These are phyloP conservation scores for Paramarasmius palmivorus DNA, from an alignment of 1,284 basidiomycete species.

Conservation along the genomic window DNA sequence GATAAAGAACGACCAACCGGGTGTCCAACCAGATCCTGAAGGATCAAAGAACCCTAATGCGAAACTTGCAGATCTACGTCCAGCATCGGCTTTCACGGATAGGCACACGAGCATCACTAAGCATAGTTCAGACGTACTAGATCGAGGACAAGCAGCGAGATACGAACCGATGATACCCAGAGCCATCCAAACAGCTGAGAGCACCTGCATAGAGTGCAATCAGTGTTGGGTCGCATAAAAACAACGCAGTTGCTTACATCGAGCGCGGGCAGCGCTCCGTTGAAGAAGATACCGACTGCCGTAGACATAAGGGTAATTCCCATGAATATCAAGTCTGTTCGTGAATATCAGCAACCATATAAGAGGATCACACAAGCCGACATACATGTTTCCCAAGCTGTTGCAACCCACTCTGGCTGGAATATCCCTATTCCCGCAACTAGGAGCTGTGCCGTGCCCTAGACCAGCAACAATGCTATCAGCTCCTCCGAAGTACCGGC, in stretches of 20 bases:
- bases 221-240: neutral
- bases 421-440: conserved; percentile 52
- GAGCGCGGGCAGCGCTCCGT: conserved; percentile 45
- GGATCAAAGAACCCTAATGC: conserved; percentile 50
- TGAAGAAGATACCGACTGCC: conserved; percentile 48
- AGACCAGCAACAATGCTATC: neutral
- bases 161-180: conserved; percentile 48
- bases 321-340: conserved; percentile 51
- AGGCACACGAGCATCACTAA: conserved; percentile 45
- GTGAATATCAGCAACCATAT: conserved; percentile 1
- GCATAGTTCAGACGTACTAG: neutral
- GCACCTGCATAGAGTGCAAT: conserved; percentile 32
- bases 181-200: conserved; percentile 54
- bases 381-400: conserved; percentile 54
- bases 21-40: conserved; percentile 52
- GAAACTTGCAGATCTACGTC: conserved; percentile 46
- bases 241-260: conserved; percentile 38
- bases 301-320: conserved; percentile 43
- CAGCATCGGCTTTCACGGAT: conserved; percentile 48
- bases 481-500: neutral
- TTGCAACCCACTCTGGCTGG: conserved; percentile 47
- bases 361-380: neutral
- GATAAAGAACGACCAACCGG: conserved; percentile 61
- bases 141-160: neutral
- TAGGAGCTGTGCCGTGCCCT: conserved; percentile 52